These are phyloP conservation scores for Rostrohypoxylon terebratum DNA, from an alignment of 495 filamentous ascomycete species.

Conservation along the genomic window DNA sequence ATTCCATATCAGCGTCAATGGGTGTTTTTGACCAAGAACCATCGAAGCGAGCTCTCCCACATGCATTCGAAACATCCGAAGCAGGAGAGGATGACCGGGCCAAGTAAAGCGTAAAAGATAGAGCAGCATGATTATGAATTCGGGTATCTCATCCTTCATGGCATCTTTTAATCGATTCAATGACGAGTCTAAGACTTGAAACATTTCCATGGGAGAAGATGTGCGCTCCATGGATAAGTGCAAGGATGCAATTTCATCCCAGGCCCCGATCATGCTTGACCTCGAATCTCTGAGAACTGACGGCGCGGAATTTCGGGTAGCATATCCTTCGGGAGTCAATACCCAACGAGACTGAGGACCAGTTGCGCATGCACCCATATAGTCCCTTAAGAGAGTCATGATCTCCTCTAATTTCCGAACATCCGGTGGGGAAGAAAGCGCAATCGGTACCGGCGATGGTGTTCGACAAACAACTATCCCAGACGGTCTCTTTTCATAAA, in stretches of 20 bases:
- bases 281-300: conserved; percentile 5
- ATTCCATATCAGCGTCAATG: conserved; percentile 17
- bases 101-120: conserved; percentile 24
- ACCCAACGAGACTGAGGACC: conserved; percentile 21
- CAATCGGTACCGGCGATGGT: conserved; percentile 7
- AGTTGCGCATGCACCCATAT: conserved; percentile 2
- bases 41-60: conserved; percentile 18
- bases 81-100: conserved; percentile 23
- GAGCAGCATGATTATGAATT: conserved; percentile 26
- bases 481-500: not conserved
- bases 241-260: conserved; percentile 21
- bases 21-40: conserved; percentile 16
- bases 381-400: conserved; percentile 22
- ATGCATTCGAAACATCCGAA: conserved; percentile 24
- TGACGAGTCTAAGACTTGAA: conserved; percentile 17
- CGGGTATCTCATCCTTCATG: conserved; percentile 16
- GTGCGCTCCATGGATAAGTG: conserved; percentile 19
- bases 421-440: conserved; percentile 20
- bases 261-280: conserved; percentile 17
- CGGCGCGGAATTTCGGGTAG: not conserved
- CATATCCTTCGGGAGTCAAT: conserved; percentile 8
- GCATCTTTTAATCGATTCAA: conserved; percentile 16
- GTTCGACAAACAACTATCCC: conserved; percentile 15
- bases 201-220: conserved; percentile 19
- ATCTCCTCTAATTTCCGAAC: conserved; percentile 24